Evolutionary conservation across 2,329 filamentous ascomycete species (phyloP).

Genomic region (Boeremia exigua): DNA sequence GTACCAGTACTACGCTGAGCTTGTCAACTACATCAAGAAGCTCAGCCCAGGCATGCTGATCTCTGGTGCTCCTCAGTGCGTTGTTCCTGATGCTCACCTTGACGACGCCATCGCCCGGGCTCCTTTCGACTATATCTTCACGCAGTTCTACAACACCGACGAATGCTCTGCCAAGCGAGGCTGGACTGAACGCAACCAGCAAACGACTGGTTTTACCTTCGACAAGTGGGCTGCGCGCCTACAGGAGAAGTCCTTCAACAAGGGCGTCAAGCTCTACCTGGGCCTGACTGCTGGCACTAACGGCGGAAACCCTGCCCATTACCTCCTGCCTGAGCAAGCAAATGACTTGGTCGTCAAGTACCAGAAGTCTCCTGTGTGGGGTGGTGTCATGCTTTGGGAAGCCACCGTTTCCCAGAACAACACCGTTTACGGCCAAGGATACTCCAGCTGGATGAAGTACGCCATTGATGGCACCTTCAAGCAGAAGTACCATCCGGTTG

Average conservation of each 20-base stretch:
- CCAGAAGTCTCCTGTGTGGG: conserved; percentile 52
- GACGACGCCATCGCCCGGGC: conserved; percentile 53
- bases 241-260: conserved; percentile 46
- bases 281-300: conserved; percentile 52
- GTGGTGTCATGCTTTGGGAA: conserved; percentile 67
- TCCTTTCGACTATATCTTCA: conserved; percentile 60
- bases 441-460: conserved; percentile 57
- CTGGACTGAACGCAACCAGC: conserved; percentile 28
- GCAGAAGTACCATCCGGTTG: conserved; percentile 25
- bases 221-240: conserved; percentile 52
- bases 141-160: conserved; percentile 63
- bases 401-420: conserved; percentile 58
- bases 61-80: conserved; percentile 61
- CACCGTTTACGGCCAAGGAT: conserved; percentile 51
- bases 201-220: conserved; percentile 54
- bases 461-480: conserved; percentile 31
- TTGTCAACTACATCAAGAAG: conserved; percentile 57
- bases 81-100: conserved; percentile 55
- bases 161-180: conserved; percentile 57
- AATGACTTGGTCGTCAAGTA: conserved; percentile 52
- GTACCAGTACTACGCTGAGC: conserved; percentile 53
- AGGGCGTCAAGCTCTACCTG: conserved; percentile 59
- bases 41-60: conserved; percentile 53
- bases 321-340: conserved; percentile 56
- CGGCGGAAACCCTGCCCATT: conserved; percentile 45